Base-by-base conservation (phyloP, 2,329 filamentous ascomycete species). In the Fusarium subtropicale region DNA sequence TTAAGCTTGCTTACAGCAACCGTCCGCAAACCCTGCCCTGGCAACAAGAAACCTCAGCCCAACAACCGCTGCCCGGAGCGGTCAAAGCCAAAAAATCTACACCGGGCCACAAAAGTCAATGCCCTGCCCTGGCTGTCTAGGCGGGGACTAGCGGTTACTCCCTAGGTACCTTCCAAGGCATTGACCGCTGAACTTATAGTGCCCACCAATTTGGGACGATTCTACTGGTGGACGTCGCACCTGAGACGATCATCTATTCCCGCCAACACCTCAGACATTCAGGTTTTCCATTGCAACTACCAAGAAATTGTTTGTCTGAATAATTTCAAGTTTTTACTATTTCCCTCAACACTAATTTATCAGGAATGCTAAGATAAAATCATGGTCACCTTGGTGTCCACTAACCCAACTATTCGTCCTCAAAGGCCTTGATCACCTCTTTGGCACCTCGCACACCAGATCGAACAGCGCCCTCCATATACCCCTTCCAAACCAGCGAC, bases 381-480 rank as follows among this genome's bases (percentile, higher is more conserved):
- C 9, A 51, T 28, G 22, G 18, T 20, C 12, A 28, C 8, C 22
- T 13, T 9, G 28, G 26, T 16, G 13, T 5, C 28, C 20, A 50
- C 15, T 30, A 50, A 22, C n/a, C 24, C 5, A 15, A 24, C 38
- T 54, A 62, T 20, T 61, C 63, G 22, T 47, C 36, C 50, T 50
- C 7, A 15, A 65, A 48, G 26, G 50, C 71, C 12, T 46, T 33
- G 50, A 71, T 52, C 30, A 70, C 65, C 44, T 73, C 71, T 9
- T 56, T 10, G 20, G 60, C 70, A 30, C 65, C 71, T 39, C 68
- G 59, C 39, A 56, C 41, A 15, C 74, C 72, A 28, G 75, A 65
- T 15, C 65, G 56, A 18, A 72, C 51, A 34, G 69, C 70, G 3
- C 75, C 74, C 22, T 76, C 74, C 63, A 76, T 54, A 38, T 76